phyloP scores from a whole-genome alignment of 306 rosid species.

The Cyamopsis tetragonoloba region DNA sequence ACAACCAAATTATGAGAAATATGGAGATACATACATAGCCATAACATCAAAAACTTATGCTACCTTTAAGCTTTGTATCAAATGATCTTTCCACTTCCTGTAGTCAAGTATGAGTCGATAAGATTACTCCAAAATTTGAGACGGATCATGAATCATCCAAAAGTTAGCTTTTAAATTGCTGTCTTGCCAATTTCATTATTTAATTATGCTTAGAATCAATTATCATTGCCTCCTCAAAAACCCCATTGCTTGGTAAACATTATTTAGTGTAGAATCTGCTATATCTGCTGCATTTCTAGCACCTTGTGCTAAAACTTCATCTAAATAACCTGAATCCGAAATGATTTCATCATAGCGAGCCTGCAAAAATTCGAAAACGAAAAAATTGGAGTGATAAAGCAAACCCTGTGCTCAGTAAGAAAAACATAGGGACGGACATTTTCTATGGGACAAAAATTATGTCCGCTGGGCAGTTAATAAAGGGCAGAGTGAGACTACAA shows the following conservation, averaged over 20 bases:
- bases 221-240: conserved; percentile 56
- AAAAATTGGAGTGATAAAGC: not conserved
- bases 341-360: conserved; percentile 78
- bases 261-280: conserved; percentile 68
- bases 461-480: not conserved
- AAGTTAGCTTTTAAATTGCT: conserved; percentile 41
- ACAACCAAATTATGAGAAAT: not conserved
- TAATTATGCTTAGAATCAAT: conserved; percentile 26
- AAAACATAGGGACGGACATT: not conserved
- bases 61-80: conserved; percentile 28
- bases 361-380: conserved; percentile 43
- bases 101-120: conserved; percentile 32
- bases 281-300: conserved; percentile 73
- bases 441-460: not conserved
- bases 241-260: conserved; percentile 94
- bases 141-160: conserved; percentile 33
- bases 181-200: conserved; percentile 27
- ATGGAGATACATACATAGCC: not conserved
- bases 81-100: conserved; percentile 34
- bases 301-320: conserved; percentile 76
- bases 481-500: not conserved
- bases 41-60: conserved; percentile 24
- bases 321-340: conserved; percentile 80
- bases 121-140: conserved; percentile 32
- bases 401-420: conserved; percentile 3